These are phyloP conservation scores for Silene coronaria DNA, from an alignment of 179 eudicot species.

Conservation along the genomic window DNA sequence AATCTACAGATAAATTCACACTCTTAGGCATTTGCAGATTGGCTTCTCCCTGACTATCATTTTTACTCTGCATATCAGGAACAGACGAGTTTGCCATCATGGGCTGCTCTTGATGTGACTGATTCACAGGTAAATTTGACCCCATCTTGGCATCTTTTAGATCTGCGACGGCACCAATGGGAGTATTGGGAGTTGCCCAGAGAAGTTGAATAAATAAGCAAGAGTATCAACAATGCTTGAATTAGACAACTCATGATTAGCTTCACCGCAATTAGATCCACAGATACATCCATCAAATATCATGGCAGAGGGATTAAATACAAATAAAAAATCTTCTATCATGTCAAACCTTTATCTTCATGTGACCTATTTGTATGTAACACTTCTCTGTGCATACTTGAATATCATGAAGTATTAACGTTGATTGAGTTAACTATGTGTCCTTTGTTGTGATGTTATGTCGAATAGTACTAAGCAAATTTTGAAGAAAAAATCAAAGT, in stretches of 20 bases:
- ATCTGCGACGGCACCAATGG: slow-evolving; percentile 28
- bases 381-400: neutral
- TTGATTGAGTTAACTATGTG: neutral
- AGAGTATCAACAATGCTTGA: neutral
- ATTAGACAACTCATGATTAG: neutral
- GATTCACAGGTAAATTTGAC: slow-evolving; percentile 30
- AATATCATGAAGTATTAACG: neutral
- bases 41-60: slow-evolving; percentile 32
- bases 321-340: neutral
- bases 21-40: slow-evolving; percentile 14
- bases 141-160: slow-evolving; percentile 30
- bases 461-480: neutral
- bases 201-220: neutral
- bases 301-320: neutral
- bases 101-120: slow-evolving; percentile 31
- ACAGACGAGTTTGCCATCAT: slow-evolving; percentile 33
- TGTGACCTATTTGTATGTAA: neutral
- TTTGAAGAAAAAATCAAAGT: neutral
- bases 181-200: neutral
- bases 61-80: slow-evolving; percentile 29
- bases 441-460: neutral
- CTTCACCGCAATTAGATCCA: slow-evolving; percentile 8
- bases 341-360: neutral
- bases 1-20: slow-evolving; percentile 17
- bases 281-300: neutral